A percentile compares a stretch with the other conserved stretches of the same genome.
These are phyloP conservation scores for Coprinellus micaceus DNA, from an alignment of 768 basidiomycete genomes.

Conservation along the genomic window DNA sequence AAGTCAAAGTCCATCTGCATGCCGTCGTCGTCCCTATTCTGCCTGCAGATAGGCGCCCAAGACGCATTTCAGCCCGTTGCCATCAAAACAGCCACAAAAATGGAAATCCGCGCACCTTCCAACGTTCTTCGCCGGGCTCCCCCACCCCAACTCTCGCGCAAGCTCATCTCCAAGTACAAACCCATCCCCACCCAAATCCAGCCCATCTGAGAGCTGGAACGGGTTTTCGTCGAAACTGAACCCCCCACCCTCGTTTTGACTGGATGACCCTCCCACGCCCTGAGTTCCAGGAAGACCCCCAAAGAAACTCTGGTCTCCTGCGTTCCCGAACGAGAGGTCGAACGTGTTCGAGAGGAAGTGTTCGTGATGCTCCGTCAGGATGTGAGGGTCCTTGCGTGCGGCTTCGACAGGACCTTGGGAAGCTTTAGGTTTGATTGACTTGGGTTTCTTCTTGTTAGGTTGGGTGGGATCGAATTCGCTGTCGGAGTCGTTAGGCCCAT, in stretches of 20 bases:
- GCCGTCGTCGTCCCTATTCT: conserved; percentile 9
- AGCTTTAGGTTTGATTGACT: conserved; percentile 26
- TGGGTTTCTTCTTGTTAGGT: conserved; percentile 16
- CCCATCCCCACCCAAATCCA: conserved; percentile 51
- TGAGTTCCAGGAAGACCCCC: conserved; percentile 9
- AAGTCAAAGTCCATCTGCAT: conserved; percentile 27
- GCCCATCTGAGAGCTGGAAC: conserved; percentile 47
- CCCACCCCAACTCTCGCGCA: conserved; percentile 75
- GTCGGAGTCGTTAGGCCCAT: conserved; percentile 27
- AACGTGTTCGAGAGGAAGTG: conserved; percentile 65
- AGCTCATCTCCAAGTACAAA: conserved; percentile 64
- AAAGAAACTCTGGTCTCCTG: conserved; percentile 16
- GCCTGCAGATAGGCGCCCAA: conserved; percentile 1
- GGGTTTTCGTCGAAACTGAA: conserved; percentile 54
- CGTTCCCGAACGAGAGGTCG: conserved; percentile 50
- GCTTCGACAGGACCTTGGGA: conserved; percentile 35
- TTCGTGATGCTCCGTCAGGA: conserved; percentile 68
- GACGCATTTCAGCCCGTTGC: too few species aligned
- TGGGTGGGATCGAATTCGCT: conserved; percentile 46
- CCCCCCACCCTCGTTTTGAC: conserved; percentile 42
- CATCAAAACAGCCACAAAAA: too few species aligned
- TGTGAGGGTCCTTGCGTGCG: conserved; percentile 52
- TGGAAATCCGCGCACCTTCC: conserved; percentile 6
- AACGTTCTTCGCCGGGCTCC: conserved; percentile 29
- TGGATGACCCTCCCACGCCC: conserved; percentile 45